Evolutionary conservation across 371 early-diverging fungal genomes (phyloP), one percentile per base, ranked within the genome.

Genomic region (Rozella allomycis): DNA sequence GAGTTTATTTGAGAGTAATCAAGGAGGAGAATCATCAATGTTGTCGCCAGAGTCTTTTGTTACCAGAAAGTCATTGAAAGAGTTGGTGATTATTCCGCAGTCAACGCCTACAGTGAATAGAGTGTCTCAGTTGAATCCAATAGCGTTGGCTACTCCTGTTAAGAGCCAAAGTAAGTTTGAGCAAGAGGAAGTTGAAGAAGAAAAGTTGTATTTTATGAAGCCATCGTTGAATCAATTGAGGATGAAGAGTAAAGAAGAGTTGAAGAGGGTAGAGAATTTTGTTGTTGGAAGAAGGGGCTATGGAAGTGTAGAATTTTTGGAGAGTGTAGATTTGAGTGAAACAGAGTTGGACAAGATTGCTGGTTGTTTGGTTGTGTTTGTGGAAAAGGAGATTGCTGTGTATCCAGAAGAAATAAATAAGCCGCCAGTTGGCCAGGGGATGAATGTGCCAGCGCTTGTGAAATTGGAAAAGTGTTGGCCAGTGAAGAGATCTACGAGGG

Each of bases 391-490:
- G 21, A 64, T 71, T 46, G 69, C 61, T 1, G 80, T 90, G 3
- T 90, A 88, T 41, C 82, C 83, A 2, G 70, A 74, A 27, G 72
- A 80, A 29, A 53, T 54, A 8, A 30, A 17, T 1, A 85, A 85
- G 49, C 78, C 78, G 17, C 65, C 78, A 2, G 59, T 64, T 16
- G 94, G 94, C 3, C 46, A 61, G 37, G 84, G 82, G 9, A 50
- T 93, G 25, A 93, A 93, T 45, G 79, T 78, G 0, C 73, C 73
- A 3, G 87, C 90, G 0, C 50, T 52, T n/a, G 66, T 88, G 20
- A 58, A 61, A 9, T 58, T 93, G 25, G 61, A 72, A 10, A 44
- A 58, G 5, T 90, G 88, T 49, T 87, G 70, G 70, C 58, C 82
- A 0, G 32, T 58, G 9, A 85, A 84, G 43, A 78, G 72, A 43